phyloP scores from a whole-genome alignment of 176 grass and related monocot genomes.

The Stipa capillata region DNA sequence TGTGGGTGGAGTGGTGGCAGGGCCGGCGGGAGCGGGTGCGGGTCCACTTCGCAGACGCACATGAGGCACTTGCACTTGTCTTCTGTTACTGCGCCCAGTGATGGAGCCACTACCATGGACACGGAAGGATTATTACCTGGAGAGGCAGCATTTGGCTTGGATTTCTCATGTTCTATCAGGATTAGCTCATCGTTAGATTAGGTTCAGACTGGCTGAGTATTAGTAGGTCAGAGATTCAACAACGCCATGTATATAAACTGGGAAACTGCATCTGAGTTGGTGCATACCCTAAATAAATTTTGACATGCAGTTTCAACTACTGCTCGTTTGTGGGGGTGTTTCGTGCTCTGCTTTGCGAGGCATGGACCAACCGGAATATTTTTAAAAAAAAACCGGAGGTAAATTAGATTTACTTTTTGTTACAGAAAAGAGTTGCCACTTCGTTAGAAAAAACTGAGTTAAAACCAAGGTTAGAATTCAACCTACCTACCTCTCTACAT shows the following conservation, averaged over 20 bases:
- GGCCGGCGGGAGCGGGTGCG: conserved; percentile 29
- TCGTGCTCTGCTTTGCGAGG: neutral
- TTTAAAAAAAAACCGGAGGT: too few species aligned
- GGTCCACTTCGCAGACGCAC: conserved; percentile 52
- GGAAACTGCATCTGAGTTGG: neutral
- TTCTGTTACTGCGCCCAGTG: neutral
- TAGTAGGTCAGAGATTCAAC: neutral
- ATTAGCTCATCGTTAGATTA: too few species aligned
- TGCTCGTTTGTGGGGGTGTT: neutral
- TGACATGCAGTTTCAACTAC: conserved; percentile 30
- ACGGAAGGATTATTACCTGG: neutral
- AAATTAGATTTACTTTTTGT: too few species aligned
- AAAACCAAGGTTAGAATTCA: too few species aligned
- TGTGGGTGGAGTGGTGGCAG: neutral
- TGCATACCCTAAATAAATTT: neutral
- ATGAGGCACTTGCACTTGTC: conserved; percentile 45
- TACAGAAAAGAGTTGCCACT: too few species aligned
- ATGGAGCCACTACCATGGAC: neutral
- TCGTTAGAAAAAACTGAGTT: too few species aligned
- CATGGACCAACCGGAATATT: too few species aligned
- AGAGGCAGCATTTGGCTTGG: neutral
- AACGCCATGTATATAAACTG: neutral
- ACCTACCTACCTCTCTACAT: too few species aligned
- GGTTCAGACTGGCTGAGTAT: too few species aligned
- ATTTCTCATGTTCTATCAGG: neutral